Percentiles rank a stretch among this genome's conserved stretches.
Evolutionary conservation across 129 eudicot species (phyloP).

Genomic region (carrot (Daucus carota)): DNA sequence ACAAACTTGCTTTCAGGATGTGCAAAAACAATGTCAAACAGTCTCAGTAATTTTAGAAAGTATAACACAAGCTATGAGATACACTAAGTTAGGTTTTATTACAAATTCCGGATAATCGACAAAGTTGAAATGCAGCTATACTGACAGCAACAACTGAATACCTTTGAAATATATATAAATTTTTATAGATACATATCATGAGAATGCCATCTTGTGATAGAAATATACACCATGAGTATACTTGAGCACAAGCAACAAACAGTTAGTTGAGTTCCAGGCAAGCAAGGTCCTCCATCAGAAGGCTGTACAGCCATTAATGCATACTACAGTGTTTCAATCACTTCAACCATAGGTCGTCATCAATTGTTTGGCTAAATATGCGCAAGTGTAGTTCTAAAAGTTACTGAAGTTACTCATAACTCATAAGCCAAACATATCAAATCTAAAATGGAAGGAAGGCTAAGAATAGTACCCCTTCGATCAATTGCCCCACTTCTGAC

Average conservation of each 20-base stretch:
- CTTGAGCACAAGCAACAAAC: background rate
- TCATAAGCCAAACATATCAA: background rate
- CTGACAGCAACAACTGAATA: background rate
- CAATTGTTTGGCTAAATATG: background rate
- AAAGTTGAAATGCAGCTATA: background rate
- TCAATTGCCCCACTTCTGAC: constrained; percentile 79
- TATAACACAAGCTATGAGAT: background rate
- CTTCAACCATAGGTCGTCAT: background rate
- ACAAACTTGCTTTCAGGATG: background rate
- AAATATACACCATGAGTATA: background rate
- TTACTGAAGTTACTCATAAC: background rate
- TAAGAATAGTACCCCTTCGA: constrained; percentile 70
- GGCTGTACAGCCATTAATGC: background rate
- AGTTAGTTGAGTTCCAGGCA: background rate
- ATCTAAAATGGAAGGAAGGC: background rate
- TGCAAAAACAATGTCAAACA: background rate
- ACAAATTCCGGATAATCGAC: background rate
- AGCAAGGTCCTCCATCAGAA: background rate
- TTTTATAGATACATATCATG: background rate
- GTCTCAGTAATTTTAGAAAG: background rate
- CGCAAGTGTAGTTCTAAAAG: background rate
- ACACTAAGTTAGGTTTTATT: background rate
- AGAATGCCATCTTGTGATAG: background rate
- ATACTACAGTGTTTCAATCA: background rate
- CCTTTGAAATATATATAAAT: background rate